These are phyloP conservation scores for Trichoderma erinaceum DNA, from an alignment of 495 filamentous ascomycete genomes.

Conservation along the genomic window DNA sequence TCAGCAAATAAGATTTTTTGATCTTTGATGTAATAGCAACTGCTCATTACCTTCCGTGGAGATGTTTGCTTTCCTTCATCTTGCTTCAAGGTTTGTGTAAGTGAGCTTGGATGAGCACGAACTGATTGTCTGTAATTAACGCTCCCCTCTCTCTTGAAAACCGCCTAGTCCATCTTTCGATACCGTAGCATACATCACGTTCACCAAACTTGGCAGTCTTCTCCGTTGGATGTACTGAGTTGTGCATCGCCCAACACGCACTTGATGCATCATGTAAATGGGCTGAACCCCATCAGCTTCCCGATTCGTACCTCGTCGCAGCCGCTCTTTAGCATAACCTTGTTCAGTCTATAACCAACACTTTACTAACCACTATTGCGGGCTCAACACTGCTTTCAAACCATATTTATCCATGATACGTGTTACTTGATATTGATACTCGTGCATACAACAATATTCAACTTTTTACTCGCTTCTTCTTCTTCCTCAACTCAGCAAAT, in stretches of 20 bases:
- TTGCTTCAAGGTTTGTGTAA: neutral
- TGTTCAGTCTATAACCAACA: neutral
- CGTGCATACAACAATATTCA: too few species aligned
- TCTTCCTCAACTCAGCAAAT: neutral
- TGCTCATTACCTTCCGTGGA: neutral
- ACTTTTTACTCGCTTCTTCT: neutral
- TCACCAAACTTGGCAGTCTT: neutral
- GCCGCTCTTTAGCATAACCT: neutral
- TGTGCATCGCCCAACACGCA: neutral
- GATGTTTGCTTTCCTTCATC: neutral
- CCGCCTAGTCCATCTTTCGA: neutral
- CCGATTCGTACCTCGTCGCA: constrained; percentile 4
- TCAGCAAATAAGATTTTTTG: neutral
- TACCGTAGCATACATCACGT: too few species aligned
- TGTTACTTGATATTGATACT: too few species aligned
- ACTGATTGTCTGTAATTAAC: neutral
- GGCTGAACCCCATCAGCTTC: neutral
- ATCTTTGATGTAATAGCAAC: neutral
- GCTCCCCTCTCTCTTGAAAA: neutral
- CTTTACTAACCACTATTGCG: too few species aligned
- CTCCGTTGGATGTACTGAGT: neutral
- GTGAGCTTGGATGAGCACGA: too few species aligned
- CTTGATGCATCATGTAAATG: neutral
- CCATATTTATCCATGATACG: too few species aligned
- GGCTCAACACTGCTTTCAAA: too few species aligned